Evolutionary conservation across 345 rosid genomes (phyloP).

Genomic region (Hypericum androsaemum): DNA sequence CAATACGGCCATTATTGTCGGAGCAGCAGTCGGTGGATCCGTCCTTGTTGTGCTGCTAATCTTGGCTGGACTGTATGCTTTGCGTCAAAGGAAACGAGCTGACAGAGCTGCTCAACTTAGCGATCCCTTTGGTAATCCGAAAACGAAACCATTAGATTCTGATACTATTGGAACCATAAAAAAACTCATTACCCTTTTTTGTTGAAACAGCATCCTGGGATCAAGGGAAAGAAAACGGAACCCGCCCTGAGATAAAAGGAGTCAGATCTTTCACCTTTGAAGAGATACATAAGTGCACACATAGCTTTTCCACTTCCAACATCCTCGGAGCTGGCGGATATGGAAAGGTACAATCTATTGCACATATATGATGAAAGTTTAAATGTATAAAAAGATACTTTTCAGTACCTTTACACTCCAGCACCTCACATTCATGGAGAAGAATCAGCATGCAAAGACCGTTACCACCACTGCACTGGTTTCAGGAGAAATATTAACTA

Average conservation of each 20-base stretch:
- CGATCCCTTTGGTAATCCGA: constrained; percentile 4
- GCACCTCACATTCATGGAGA: neutral
- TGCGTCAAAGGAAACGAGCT: constrained; percentile 5
- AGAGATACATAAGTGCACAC: constrained; percentile 7
- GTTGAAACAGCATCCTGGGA: constrained; percentile 9
- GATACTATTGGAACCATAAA: no score
- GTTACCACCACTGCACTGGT: no score
- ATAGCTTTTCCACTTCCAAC: constrained; percentile 3
- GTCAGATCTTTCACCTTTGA: constrained; percentile 5
- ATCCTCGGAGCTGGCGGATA: constrained; percentile 19
- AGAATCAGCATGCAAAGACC: no score
- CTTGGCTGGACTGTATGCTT: constrained; percentile 6
- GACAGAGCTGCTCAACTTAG: neutral
- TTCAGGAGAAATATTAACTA: no score
- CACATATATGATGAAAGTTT: no score
- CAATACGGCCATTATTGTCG: constrained; percentile 4
- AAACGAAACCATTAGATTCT: no score
- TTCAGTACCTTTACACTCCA: neutral
- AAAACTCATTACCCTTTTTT: no score
- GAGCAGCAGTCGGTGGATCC: constrained; percentile 7
- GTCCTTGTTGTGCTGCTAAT: neutral
- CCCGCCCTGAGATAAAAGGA: constrained; percentile 1
- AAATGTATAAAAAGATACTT: neutral
- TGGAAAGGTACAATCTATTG: constrained; percentile 43
- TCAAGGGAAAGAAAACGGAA: neutral